Base-by-base conservation (phyloP, 2,329 filamentous ascomycete species). In the Dothideomycetes sp. region DNA sequence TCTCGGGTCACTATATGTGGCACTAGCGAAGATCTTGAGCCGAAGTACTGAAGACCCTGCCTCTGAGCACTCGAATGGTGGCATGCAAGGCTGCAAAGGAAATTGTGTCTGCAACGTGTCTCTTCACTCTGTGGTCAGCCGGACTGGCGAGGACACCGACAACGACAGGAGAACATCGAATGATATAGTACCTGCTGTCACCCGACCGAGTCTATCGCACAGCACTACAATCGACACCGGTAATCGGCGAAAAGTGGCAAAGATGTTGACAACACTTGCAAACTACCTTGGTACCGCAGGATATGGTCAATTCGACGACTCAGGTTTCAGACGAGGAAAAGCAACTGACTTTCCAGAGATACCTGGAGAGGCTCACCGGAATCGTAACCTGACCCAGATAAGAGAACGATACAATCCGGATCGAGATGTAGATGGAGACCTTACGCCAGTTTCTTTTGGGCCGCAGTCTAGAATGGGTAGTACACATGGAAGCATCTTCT, bases 1-100 rank as follows among this genome's bases (percentile, higher is more conserved):
- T 1, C 37, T 78, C 0, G 75, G 77, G 0, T 80, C 77, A 0
- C 48, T 80, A 0, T 78, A 76, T 38, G 50, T 79, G 8, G 55
- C 72, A 4, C 49, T 75, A 0, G 64, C 64, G 40, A 55, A 55
- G 8, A 49, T 49, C 10, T 46, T 50, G 15, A 46, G n/a, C 2
- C 5, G 15, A 14, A 10, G 31, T 4, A 27, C 35, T n/a, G 22
- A 2, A 11, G 34, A 33, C 4, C 17, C 31, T 1, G 16, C 10
- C 10, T 31, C 32, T 22, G 33, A 5, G 2, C 17, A 36, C 7
- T 4, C 38, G n/a, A 17, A 14, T 5, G 36, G 27, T 5, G n/a
- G 33, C 17, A 36, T n/a, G 12, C 22, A 27, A 27, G 22, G 22
- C 22, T 27, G 16, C 12, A 34, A 41, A 18, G 16, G 9, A 1